These are phyloP conservation scores for Clonostachys byssicola DNA, from an alignment of 2,329 filamentous ascomycete species.

Conservation along the genomic window DNA sequence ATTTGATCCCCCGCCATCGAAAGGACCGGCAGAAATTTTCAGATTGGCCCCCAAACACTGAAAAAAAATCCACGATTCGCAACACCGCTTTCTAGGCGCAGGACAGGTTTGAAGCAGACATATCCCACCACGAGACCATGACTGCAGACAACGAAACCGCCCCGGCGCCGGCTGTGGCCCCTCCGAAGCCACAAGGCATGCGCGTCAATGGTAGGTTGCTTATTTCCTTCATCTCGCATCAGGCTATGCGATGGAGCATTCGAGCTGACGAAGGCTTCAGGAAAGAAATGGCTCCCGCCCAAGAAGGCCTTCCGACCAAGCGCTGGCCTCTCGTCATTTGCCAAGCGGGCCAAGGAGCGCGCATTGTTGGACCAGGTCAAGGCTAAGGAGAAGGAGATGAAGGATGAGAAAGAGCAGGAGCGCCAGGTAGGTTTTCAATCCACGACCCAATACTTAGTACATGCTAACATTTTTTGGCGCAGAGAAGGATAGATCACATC, in stretches of 20 bases:
- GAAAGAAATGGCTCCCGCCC: constrained; percentile 88
- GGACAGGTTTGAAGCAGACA: no score
- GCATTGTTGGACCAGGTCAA: constrained; percentile 73
- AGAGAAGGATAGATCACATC: constrained; percentile 75
- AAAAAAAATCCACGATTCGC: no score
- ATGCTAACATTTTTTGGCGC: constrained; percentile 4
- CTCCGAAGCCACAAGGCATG: no score
- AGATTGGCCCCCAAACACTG: no score
- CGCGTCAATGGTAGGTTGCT: no score
- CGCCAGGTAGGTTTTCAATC: constrained; percentile 59
- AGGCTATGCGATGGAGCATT: background rate
- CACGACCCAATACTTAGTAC: background rate
- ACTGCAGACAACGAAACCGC: no score
- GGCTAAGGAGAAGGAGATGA: constrained; percentile 92
- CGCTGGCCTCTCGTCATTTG: constrained; percentile 73
- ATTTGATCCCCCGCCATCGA: no score
- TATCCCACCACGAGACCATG: no score
- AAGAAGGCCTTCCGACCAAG: constrained; percentile 84
- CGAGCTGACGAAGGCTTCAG: constrained; percentile 38
- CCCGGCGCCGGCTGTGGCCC: no score
- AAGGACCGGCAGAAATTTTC: no score
- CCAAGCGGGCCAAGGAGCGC: constrained; percentile 68
- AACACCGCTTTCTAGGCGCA: no score
- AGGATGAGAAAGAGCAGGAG: constrained; percentile 90
- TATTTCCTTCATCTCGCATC: no score